phyloP scores from a whole-genome alignment of 1,284 basidiomycete genomes.

The Irpex sp. region DNA sequence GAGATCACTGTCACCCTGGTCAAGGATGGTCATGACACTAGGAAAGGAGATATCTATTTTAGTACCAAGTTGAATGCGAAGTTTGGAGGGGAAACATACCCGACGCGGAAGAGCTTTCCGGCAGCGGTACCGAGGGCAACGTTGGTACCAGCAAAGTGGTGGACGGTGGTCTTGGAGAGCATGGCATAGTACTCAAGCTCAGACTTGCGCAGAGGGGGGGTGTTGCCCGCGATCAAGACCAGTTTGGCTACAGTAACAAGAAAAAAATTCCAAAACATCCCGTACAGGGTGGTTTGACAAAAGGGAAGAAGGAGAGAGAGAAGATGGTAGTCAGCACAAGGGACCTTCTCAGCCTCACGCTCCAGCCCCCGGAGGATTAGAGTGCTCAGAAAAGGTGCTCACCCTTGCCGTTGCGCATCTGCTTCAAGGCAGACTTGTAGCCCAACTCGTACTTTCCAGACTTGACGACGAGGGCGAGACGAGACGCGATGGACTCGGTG shows the following conservation, averaged over 20 bases:
- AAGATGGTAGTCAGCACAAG: conserved; percentile 56
- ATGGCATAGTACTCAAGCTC: conserved; percentile 99
- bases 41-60: not conserved
- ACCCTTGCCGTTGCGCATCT: conserved; percentile 99
- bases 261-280: conserved; percentile 6
- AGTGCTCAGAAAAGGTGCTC: conserved; percentile 36
- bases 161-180: conserved; percentile 96
- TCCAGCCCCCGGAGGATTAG: conserved; percentile 80
- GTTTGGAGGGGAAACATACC: conserved; percentile 48
- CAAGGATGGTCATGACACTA: conserved; percentile 95
- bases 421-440: conserved; percentile 97
- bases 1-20: conserved; percentile 97
- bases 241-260: conserved; percentile 80
- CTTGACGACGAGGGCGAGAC: conserved; percentile 98
- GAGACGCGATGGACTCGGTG: conserved; percentile 93
- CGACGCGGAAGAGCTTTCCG: conserved; percentile 99
- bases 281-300: conserved; percentile 1
- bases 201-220: conserved; percentile 97
- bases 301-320: conserved; percentile 17
- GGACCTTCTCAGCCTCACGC: conserved; percentile 97
- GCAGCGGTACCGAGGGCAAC: conserved; percentile 98
- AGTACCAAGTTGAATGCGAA: not conserved
- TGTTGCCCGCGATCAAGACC: conserved; percentile 98
- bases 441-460: conserved; percentile 92
- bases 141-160: conserved; percentile 97